Evolutionary conservation across 768 basidiomycete genomes (phyloP), one percentile per base, ranked within the genome.

Genomic region (Trametes villosa): DNA sequence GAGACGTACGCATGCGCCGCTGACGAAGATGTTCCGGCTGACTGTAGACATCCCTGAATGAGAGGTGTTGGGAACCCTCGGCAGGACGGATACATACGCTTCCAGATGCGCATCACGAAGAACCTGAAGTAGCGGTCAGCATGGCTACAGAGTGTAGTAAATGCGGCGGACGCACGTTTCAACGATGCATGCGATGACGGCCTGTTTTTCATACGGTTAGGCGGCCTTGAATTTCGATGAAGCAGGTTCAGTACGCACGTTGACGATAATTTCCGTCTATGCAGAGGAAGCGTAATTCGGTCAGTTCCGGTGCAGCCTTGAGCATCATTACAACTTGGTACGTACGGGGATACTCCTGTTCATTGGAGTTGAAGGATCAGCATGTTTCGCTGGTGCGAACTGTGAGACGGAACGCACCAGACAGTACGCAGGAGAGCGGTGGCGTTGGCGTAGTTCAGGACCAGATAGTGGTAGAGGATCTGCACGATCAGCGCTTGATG

Each of bases 391-490:
- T n/a, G n/a, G n/a, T n/a, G n/a, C n/a, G n/a, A n/a, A n/a, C n/a
- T n/a, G n/a, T n/a, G n/a, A n/a, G n/a, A n/a, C 26, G 44, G 44
- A 45, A 42, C 52, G 8, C 12, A 53, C 64, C 60, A 62, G 20
- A 59, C 48, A 20, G 48, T 53, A 12, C 34, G 47, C 22, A 59
- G 49, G 9, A 65, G 56, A 5, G 51, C 54, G n/a, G 27, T 17
- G 12, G 58, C 53, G 34, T 64, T 48, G n/a, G 31, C 33, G 33
- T 54, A 65, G 45, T 65, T 52, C 20, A 56, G 31, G 45, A 65
- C 56, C 15, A 65, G 55, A 34, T 65, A 65, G 34, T 55, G 60
- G 44, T 65, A 65, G 17, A 58, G 45, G 44, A 61, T 53, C 22
- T 60, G 49, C 2, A 65, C 33, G 13, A 55, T 57, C 18, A 65